Evolutionary conservation across 1,284 basidiomycete genomes (phyloP).

Genomic region (Austroboletus niveus): DNA sequence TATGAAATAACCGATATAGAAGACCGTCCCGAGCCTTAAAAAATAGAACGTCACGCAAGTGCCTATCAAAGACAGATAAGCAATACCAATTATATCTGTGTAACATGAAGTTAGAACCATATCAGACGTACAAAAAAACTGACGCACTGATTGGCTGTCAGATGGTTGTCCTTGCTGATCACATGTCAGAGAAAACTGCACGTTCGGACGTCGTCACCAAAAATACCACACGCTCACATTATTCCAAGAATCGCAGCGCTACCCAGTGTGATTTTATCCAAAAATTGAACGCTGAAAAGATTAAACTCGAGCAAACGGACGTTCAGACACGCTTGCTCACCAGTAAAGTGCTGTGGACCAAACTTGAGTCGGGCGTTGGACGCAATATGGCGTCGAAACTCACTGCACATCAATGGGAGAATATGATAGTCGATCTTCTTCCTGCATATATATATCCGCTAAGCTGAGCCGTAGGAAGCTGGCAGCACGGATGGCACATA

Average conservation of each 20-base stretch:
- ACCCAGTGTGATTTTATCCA: conserved; percentile 73
- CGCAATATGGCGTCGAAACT: conserved; percentile 28
- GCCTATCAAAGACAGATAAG: neutral
- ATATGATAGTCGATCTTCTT: conserved; percentile 66
- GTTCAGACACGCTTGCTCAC: conserved; percentile 29
- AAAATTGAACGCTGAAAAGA: conserved; percentile 59
- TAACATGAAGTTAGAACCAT: neutral
- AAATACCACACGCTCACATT: conserved; percentile 36
- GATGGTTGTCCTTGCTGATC: conserved; percentile 47
- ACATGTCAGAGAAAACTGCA: conserved; percentile 3
- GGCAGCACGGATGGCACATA: conserved; percentile 24
- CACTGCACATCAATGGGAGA: conserved; percentile 70
- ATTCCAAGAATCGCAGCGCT: conserved; percentile 65
- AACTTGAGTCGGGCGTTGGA: neutral
- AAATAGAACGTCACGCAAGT: neutral
- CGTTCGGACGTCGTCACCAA: neutral
- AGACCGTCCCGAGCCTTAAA: conserved; percentile 65
- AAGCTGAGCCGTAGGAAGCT: neutral
- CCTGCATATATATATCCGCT: conserved; percentile 32
- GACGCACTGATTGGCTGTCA: conserved; percentile 53
- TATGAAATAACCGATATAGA: conserved; percentile 63
- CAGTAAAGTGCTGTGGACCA: conserved; percentile 51
- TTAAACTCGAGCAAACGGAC: neutral
- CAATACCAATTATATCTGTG: conserved; percentile 46
- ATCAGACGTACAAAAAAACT: too few species aligned